Conservation (phyloP, 2,329 filamentous ascomycete genomes). For the Nigrograna mackinnonii region DNA sequence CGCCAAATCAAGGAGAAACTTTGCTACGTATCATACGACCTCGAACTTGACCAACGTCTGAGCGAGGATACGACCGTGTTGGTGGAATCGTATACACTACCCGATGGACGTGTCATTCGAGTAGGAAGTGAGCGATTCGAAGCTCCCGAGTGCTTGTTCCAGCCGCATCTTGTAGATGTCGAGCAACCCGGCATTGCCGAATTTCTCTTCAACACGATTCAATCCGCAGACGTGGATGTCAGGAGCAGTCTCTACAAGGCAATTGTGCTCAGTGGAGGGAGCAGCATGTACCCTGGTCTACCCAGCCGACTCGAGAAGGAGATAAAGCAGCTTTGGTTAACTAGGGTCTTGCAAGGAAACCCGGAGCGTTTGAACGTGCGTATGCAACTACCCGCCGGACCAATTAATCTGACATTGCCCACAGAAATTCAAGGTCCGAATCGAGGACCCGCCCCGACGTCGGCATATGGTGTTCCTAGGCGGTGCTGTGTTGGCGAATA, state of each 20-base stretch:
- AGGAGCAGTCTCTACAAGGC: constrained; percentile 94
- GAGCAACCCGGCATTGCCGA: constrained; percentile 97
- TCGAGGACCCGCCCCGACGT: constrained; percentile 94
- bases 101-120: constrained; percentile 92
- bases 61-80: constrained; percentile 97
- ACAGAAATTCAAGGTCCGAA: constrained; percentile 98
- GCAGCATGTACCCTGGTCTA: constrained; percentile 98
- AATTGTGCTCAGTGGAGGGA: constrained; percentile 93
- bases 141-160: constrained; percentile 96
- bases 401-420: constrained; percentile 20
- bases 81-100: constrained; percentile 96
- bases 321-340: constrained; percentile 97
- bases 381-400: constrained; percentile 11
- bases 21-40: constrained; percentile 98
- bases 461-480: constrained; percentile 99
- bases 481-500: constrained; percentile 93
- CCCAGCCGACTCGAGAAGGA: constrained; percentile 97
- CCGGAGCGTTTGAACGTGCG: constrained; percentile 80
- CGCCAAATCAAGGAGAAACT: constrained; percentile 99
- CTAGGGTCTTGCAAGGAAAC: constrained; percentile 84
- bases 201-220: constrained; percentile 98
- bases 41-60: constrained; percentile 92
- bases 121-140: constrained; percentile 98
- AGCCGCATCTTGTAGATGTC: constrained; percentile 95
- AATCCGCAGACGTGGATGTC: constrained; percentile 92